Evolutionary conservation across 345 rosid genomes (phyloP), one percentile per base, ranked within the genome.

Genomic region (Gossypium bickii): DNA sequence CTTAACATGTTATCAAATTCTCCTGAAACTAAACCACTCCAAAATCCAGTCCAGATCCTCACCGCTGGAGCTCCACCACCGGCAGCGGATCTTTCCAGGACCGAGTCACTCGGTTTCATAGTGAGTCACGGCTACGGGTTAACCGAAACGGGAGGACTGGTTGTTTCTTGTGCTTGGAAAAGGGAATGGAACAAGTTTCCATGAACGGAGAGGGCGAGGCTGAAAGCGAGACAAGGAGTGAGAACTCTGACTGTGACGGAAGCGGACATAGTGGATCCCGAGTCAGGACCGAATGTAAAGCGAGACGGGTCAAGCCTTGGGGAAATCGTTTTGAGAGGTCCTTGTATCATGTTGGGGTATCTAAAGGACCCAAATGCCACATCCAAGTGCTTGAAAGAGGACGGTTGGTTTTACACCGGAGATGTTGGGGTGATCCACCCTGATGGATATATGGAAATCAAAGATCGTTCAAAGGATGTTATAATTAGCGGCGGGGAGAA

Each of bases 131-230:
- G 45, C 1, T 43, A 43, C 45, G 45, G 27, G 27, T 25, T 25
- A 25, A 25, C 27, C 2, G 27, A 25, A 25, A 25, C 0, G 27
- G 27, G 27, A 87, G 98, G 94, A 0, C 72, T 85, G 3, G 84
- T 78, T 57, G 87, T 89, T 56, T 85, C 89, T 0, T 89, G 97
- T 67, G 88, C 86, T 12, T 91, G 98, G 98, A 93, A 89, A 77
- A 84, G 82, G 3, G 72, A 88, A 72, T 93, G 98, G 98, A 86
- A 87, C 62, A 73, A 67, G 5, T 73, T 91, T 64, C 90, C 92
- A 10, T 87, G 86, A 4, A 75, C 72, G 7, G 92, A 89, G 71
- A 76, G 88, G 22, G 86, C 92, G 60, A 82, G 89, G 79, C 61
- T 93, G 63, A 93, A 91, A 77, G 80, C 93, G 2, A 78, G 94